Evolutionary conservation across 768 basidiomycete species (phyloP).

Genomic region (Pisolithus sp.): DNA sequence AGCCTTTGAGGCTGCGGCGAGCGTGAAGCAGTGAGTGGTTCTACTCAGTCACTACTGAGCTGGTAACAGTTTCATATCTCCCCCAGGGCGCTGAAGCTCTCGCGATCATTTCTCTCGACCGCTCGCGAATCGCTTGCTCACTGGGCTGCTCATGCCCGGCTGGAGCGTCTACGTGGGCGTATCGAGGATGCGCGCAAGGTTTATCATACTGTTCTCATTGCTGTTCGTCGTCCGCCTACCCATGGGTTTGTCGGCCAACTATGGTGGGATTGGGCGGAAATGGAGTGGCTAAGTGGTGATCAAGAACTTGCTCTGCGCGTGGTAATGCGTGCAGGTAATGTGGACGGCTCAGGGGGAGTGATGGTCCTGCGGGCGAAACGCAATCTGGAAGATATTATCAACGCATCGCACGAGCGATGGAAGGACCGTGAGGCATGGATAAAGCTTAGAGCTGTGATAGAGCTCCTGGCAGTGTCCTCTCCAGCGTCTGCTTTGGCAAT

Average conservation of each 20-base stretch:
- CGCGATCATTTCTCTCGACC: conserved; percentile 53
- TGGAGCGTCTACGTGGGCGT: conserved; percentile 62
- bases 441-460: conserved; percentile 57
- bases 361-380: conserved; percentile 60
- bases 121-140: conserved; percentile 51
- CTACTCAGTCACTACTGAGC: not conserved
- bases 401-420: conserved; percentile 33
- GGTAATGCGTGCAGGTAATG: conserved; percentile 46
- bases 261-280: conserved; percentile 83
- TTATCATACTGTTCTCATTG: conserved; percentile 59
- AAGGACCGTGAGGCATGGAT: conserved; percentile 62
- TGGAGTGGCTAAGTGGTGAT: conserved; percentile 67
- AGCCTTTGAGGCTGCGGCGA: conserved; percentile 60
- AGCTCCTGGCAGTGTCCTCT: conserved; percentile 46
- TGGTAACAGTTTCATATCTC: conserved; percentile 9
- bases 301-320: conserved; percentile 46
- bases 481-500: conserved; percentile 34
- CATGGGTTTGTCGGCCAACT: conserved; percentile 37
- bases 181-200: conserved; percentile 69
- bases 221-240: conserved; percentile 33
- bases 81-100: conserved; percentile 60
- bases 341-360: conserved; percentile 48
- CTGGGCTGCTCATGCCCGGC: conserved; percentile 73
- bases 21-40: conserved; percentile 47
- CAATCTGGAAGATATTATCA: conserved; percentile 47